Evolutionary conservation across 306 rosid species (phyloP).

Genomic region (Quercus ilex): DNA sequence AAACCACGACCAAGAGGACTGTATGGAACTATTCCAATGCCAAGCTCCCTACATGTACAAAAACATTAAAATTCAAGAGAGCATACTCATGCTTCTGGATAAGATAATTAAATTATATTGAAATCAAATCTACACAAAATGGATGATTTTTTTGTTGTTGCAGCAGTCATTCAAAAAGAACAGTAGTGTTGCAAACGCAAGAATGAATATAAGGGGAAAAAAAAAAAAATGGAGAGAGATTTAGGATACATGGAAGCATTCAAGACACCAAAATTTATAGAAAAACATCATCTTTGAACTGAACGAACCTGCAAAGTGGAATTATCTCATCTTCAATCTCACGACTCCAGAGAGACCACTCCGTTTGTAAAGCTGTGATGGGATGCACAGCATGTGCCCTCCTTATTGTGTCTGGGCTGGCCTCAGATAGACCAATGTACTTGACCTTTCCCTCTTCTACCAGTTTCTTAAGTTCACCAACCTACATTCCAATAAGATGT

Average conservation of each 20-base stretch:
- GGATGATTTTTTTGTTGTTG: too few relatives aligned
- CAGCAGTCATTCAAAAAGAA: too few relatives aligned
- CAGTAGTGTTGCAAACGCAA: too few relatives aligned
- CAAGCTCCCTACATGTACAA: conserved; percentile 55
- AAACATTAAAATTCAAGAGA: not conserved
- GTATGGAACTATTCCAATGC: conserved; percentile 76
- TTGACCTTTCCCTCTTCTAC: conserved; percentile 75
- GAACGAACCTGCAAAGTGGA: conserved; percentile 66
- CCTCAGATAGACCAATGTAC: conserved; percentile 75
- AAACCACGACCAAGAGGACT: conserved; percentile 86
- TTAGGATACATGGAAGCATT: not conserved
- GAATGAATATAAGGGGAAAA: rapidly evolving
- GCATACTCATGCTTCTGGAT: not conserved
- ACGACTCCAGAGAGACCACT: conserved; percentile 83
- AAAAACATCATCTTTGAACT: not conserved
- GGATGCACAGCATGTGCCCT: conserved; percentile 91
- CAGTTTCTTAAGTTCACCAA: conserved; percentile 71
- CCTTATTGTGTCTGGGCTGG: conserved; percentile 68
- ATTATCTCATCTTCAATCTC: conserved; percentile 66
- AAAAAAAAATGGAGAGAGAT: too few relatives aligned
- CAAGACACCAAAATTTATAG: not conserved
- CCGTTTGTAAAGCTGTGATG: conserved; percentile 67
- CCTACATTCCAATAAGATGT: conserved; percentile 26
- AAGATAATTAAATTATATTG: too few relatives aligned
- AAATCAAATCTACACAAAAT: too few relatives aligned